Evolutionary conservation across 129 eudicot species (phyloP).

Genomic region (Arctium minus): DNA sequence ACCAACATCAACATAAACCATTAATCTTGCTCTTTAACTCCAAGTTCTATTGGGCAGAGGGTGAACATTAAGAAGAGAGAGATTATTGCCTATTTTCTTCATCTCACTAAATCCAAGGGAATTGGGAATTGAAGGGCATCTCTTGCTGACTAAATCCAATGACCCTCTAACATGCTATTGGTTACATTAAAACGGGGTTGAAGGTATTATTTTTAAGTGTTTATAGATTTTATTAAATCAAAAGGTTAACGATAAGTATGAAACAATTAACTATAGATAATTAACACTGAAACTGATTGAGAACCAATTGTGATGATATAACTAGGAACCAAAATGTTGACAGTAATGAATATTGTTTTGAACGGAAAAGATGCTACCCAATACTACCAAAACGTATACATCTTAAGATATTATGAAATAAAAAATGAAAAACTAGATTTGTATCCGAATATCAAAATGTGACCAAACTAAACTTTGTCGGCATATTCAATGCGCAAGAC

Average conservation of each 20-base stretch:
- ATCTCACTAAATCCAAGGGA: not conserved
- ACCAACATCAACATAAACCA: slow-evolving; percentile 19
- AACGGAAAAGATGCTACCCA: not conserved
- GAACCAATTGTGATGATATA: not conserved
- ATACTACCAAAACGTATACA: no score
- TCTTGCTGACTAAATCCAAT: not conserved
- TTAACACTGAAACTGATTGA: not conserved
- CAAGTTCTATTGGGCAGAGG: slow-evolving; percentile 8
- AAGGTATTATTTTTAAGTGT: not conserved
- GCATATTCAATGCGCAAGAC: not conserved
- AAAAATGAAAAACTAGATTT: not conserved
- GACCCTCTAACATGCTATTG: not conserved
- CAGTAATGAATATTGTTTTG: not conserved
- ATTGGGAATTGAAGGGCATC: not conserved
- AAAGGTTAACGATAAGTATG: not conserved
- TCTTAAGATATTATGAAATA: no score
- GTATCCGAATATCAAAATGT: not conserved
- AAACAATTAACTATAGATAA: not conserved
- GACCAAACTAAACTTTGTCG: not conserved
- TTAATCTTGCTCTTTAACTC: slow-evolving; percentile 4
- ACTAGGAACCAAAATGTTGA: not conserved
- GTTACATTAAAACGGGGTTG: not conserved
- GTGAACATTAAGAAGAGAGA: slow-evolving; percentile 16
- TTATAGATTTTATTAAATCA: not conserved
- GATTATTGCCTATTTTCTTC: slow-evolving; percentile 1